Conservation (phyloP, 805 yeast genomes). For the Priceomyces fermenticarens region DNA sequence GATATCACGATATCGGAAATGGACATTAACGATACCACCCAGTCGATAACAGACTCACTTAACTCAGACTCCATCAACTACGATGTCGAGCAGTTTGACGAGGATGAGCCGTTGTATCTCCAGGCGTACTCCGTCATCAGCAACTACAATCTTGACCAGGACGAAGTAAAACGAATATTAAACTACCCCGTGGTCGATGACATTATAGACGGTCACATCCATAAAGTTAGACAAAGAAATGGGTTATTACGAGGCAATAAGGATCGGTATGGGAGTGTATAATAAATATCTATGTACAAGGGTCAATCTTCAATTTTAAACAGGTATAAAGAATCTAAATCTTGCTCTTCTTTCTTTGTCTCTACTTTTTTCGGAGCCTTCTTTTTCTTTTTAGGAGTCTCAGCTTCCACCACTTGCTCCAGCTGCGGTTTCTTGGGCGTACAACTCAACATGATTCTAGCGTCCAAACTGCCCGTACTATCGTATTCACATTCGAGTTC, state of each 20-base stretch:
- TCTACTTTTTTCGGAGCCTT: slow-evolving; percentile 13
- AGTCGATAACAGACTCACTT: slow-evolving; percentile 20
- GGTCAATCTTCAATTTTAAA: slow-evolving; percentile 36
- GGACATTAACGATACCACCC: not conserved
- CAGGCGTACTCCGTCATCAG: slow-evolving; percentile 28
- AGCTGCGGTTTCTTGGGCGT: slow-evolving; percentile 11
- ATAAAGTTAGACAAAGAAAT: slow-evolving; percentile 37
- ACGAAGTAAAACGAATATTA: slow-evolving; percentile 29
- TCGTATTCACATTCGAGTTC: slow-evolving; percentile 28
- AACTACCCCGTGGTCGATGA: slow-evolving; percentile 47
- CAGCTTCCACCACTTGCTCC: slow-evolving; percentile 14
- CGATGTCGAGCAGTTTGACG: slow-evolving; percentile 32
- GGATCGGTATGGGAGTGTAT: slow-evolving; percentile 26
- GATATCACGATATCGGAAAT: slow-evolving; percentile 10
- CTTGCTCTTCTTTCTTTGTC: slow-evolving; percentile 21
- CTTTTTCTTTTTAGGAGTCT: slow-evolving; percentile 13
- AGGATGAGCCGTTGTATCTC: slow-evolving; percentile 35
- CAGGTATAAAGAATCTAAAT: slow-evolving; percentile 39
- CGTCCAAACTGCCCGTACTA: slow-evolving; percentile 24
- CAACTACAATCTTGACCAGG: slow-evolving; percentile 32
- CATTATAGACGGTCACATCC: slow-evolving; percentile 34
- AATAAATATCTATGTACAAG: slow-evolving; percentile 7
- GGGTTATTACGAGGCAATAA: slow-evolving; percentile 9
- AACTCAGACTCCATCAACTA: slow-evolving; percentile 24
- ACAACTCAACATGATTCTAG: slow-evolving; percentile 21